Percentiles rank a stretch among this genome's conserved stretches.
Conservation (phyloP, 345 rosid species). For the Triadica sebifera region DNA sequence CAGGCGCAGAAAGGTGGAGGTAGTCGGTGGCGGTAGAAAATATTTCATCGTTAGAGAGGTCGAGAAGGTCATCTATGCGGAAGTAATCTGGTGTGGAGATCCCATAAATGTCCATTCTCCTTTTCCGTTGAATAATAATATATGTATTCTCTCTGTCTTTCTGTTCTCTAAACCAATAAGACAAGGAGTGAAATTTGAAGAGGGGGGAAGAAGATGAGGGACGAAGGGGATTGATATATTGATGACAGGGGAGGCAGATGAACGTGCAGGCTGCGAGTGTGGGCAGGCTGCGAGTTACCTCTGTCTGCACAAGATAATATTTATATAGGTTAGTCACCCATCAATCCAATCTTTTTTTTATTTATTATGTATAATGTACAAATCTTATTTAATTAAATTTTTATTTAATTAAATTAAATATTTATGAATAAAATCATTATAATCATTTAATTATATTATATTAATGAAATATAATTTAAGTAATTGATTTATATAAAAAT, state of each 20-base stretch:
- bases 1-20: slow-evolving; percentile 23
- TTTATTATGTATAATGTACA: too few relatives aligned
- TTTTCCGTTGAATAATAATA: neutral
- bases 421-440: too few relatives aligned
- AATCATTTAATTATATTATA: too few relatives aligned
- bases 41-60: slow-evolving; percentile 57
- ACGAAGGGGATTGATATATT: neutral
- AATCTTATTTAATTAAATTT: too few relatives aligned
- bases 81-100: slow-evolving; percentile 43
- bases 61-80: slow-evolving; percentile 74
- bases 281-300: too few relatives aligned
- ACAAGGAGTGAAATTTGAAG: neutral
- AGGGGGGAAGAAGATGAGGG: too few relatives aligned
- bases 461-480: too few relatives aligned
- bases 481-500: too few relatives aligned
- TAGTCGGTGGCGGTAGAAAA: slow-evolving; percentile 28
- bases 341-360: too few relatives aligned
- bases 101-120: slow-evolving; percentile 53
- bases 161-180: neutral
- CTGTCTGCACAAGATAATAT: too few relatives aligned
- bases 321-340: too few relatives aligned
- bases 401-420: too few relatives aligned
- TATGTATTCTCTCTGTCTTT: neutral
- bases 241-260: slow-evolving; percentile 21
- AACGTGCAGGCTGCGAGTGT: slow-evolving; percentile 30